These are phyloP conservation scores for Termitomyces sp. DNA, from an alignment of 768 basidiomycete species.

Conservation along the genomic window DNA sequence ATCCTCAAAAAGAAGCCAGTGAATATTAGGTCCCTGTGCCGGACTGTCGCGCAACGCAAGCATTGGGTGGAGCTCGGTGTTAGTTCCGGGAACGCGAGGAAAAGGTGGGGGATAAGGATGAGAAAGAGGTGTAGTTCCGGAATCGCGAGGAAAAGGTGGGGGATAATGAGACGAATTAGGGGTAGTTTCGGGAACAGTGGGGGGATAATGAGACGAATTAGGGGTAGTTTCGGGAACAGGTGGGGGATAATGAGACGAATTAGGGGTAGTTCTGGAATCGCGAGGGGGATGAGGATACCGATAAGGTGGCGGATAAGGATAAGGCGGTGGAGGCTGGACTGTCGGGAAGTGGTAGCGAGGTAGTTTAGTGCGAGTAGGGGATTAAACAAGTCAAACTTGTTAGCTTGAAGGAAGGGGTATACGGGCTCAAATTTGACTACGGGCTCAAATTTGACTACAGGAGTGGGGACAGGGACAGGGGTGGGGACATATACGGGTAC, in stretches of 20 bases:
- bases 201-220: neutral
- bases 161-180: neutral
- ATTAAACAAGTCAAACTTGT: neutral
- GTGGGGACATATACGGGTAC: neutral
- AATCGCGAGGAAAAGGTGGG: neutral
- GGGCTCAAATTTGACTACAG: no score
- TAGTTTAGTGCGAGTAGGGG: conserved; percentile 6
- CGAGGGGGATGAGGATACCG: neutral
- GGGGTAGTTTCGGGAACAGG: neutral
- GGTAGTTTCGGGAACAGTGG: neutral
- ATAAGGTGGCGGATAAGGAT: neutral
- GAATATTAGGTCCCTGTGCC: neutral
- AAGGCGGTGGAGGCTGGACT: neutral
- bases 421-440: neutral
- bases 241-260: neutral
- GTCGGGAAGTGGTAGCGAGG: conserved; percentile 1
- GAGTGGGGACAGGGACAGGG: neutral
- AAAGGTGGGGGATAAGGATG: neutral
- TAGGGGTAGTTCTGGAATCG: neutral
- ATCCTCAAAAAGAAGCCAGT: neutral
- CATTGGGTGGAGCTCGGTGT: neutral
- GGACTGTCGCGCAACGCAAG: neutral
- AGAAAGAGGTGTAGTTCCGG: neutral
- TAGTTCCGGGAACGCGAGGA: neutral
- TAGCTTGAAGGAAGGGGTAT: neutral